Percentiles rank a stretch among this genome's conserved stretches.
Evolutionary conservation across 1,284 basidiomycete genomes (phyloP).

Genomic region (Abortiporus biennis): DNA sequence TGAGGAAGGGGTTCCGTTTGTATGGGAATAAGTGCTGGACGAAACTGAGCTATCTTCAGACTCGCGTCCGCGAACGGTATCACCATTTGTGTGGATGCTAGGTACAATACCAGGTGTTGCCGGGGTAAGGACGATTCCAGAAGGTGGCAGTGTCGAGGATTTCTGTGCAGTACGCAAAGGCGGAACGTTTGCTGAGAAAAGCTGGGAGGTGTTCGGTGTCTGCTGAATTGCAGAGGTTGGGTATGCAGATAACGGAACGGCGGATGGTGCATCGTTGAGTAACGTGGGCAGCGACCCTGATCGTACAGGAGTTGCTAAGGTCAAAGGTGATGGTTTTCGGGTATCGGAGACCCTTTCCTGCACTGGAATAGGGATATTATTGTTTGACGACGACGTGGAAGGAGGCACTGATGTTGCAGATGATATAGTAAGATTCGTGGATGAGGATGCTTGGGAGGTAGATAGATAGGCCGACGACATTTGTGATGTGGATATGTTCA

Average conservation of each 20-base stretch:
- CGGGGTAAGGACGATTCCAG: background rate
- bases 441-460: constrained; percentile 15
- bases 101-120: too few relatives aligned
- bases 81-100: too few relatives aligned
- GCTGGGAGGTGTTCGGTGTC: background rate
- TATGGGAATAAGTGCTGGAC: background rate
- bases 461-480: constrained; percentile 11
- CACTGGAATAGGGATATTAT: background rate
- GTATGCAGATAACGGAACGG: background rate
- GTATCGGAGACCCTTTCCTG: constrained; percentile 2
- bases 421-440: constrained; percentile 11
- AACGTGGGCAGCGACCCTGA: constrained; percentile 9
- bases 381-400: constrained; percentile 7
- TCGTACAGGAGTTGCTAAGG: constrained; percentile 7
- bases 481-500: constrained; percentile 14
- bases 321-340: constrained; percentile 15
- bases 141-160: background rate
- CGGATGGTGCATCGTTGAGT: constrained; percentile 8
- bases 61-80: too few relatives aligned
- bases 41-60: too few relatives aligned
- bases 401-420: constrained; percentile 5
- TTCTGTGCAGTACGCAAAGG: background rate
- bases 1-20: background rate
- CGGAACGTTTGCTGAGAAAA: background rate
- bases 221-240: background rate